Conservation (phyloP, 164 flowering plant species). For the Macadamia integrifolia region DNA sequence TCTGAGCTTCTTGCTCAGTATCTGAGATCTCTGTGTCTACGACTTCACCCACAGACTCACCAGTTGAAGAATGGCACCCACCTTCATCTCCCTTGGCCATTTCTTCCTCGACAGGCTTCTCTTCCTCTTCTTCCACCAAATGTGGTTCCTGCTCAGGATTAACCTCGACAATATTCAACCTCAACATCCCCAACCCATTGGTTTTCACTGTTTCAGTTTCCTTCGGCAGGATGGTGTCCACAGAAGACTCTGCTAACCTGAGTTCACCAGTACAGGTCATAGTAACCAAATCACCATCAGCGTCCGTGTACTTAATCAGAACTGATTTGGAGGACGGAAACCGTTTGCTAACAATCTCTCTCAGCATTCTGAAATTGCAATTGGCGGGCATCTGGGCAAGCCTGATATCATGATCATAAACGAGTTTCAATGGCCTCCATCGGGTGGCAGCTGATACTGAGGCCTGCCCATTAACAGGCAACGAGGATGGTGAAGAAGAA, state of each 20-base stretch:
- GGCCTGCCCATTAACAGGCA: slow-evolving; percentile 17
- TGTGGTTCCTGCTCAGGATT: slow-evolving; percentile 90
- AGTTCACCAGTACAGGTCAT: slow-evolving; percentile 80
- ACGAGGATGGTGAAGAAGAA: slow-evolving; percentile 11
- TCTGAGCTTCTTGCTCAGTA: slow-evolving; percentile 37
- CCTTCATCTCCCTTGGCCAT: slow-evolving; percentile 56
- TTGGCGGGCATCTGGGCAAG: slow-evolving; percentile 83
- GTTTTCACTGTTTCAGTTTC: slow-evolving; percentile 41
- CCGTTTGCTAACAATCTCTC: slow-evolving; percentile 70
- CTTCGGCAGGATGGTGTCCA: slow-evolving; percentile 35
- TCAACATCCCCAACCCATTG: slow-evolving; percentile 51
- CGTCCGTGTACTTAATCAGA: slow-evolving; percentile 84
- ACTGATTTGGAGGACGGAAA: slow-evolving; percentile 85
- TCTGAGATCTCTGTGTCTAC: slow-evolving; percentile 38
- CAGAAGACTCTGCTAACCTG: slow-evolving; percentile 69
- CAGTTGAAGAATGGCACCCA: slow-evolving; percentile 47
- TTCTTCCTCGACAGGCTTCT: slow-evolving; percentile 47
- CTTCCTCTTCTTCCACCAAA: slow-evolving; percentile 75
- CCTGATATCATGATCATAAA: slow-evolving; percentile 94
- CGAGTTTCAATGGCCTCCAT: slow-evolving; percentile 83
- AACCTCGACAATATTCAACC: slow-evolving; percentile 89
- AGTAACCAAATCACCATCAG: slow-evolving; percentile 92
- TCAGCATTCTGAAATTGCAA: slow-evolving; percentile 64
- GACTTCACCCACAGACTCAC: slow-evolving; percentile 45
- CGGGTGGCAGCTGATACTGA: slow-evolving; percentile 19